Evolutionary conservation across 225 moss, liverwort and hornwort species (phyloP).

Genomic region (Physcomitrellopsis africana): DNA sequence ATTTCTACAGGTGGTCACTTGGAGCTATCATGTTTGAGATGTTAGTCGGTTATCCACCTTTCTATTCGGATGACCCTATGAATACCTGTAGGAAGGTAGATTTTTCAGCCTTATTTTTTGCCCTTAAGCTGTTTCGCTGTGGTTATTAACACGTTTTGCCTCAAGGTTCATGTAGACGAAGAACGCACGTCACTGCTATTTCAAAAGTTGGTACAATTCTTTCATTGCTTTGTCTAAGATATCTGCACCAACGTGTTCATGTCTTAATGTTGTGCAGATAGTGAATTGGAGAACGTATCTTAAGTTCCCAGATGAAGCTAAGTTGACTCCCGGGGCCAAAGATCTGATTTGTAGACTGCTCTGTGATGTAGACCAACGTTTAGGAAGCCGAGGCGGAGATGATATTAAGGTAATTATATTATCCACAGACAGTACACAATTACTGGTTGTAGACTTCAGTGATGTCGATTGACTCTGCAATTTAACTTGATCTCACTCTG

Average conservation of each 20-base stretch:
- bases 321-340: slow-evolving; percentile 81
- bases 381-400: slow-evolving; percentile 90
- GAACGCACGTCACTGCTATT: neutral
- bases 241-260: neutral
- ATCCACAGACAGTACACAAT: slow-evolving; percentile 1
- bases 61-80: slow-evolving; percentile 99
- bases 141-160: too few species aligned
- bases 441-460: neutral
- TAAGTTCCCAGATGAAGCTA: slow-evolving; percentile 98
- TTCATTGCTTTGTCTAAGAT: neutral
- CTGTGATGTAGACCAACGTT: slow-evolving; percentile 94
- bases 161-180: too few species aligned
- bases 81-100: slow-evolving; percentile 93
- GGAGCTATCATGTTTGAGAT: slow-evolving; percentile 99
- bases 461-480: neutral
- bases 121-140: neutral
- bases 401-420: slow-evolving; percentile 79
- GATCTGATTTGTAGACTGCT: slow-evolving; percentile 95
- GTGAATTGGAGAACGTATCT: slow-evolving; percentile 98
- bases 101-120: slow-evolving; percentile 3
- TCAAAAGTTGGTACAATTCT: neutral
- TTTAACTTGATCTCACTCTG: neutral
- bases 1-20: slow-evolving; percentile 88
- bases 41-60: slow-evolving; percentile 98
- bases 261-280: slow-evolving; percentile 61